A percentile compares a stretch with the other conserved stretches of the same genome.
These are phyloP conservation scores for Phytophthora sp. DNA, from an alignment of 352 stramenopile genomes.

Conservation along the genomic window DNA sequence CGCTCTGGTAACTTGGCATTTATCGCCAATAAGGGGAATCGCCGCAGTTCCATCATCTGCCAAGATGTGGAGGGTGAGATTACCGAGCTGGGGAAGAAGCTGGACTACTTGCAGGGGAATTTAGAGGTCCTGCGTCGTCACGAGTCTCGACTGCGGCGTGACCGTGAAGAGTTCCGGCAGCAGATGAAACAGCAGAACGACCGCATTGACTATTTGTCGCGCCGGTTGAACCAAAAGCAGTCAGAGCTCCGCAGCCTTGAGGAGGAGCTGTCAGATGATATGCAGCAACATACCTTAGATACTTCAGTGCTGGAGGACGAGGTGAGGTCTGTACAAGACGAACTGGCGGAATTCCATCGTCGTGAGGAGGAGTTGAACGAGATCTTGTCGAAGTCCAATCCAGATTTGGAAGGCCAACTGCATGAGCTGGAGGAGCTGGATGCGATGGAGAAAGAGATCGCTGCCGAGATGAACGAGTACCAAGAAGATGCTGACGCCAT, in stretches of 20 bases:
- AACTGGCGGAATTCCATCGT: conserved; percentile 47
- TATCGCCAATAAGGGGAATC: conserved; percentile 75
- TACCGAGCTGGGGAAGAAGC: conserved; percentile 56
- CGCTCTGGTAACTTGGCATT: conserved; percentile 79
- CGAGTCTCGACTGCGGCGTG: conserved; percentile 48
- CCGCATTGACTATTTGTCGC: conserved; percentile 63
- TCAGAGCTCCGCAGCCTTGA: conserved; percentile 68
- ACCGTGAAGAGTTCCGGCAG: conserved; percentile 50
- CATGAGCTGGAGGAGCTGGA: conserved; percentile 66
- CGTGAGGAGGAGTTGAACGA: conserved; percentile 64
- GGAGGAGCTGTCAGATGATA: conserved; percentile 69
- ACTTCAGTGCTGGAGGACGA: conserved; percentile 83
- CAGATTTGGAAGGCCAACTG: conserved; percentile 65
- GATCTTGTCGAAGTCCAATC: conserved; percentile 66
- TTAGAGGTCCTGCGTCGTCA: conserved; percentile 60
- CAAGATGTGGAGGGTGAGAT: conserved; percentile 75
- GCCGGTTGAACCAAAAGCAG: conserved; percentile 57
- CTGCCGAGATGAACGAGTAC: conserved; percentile 53
- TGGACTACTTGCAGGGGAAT: conserved; percentile 57
- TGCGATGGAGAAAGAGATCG: conserved; percentile 56
- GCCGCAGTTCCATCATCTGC: conserved; percentile 73
- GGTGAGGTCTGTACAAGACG: conserved; percentile 49
- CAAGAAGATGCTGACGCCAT: conserved; percentile 69
- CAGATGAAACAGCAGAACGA: conserved; percentile 58
- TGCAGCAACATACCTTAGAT: conserved; percentile 71